Evolutionary conservation across 169 alveolate species (phyloP).

Genomic region (Eimeria praecox): DNA sequence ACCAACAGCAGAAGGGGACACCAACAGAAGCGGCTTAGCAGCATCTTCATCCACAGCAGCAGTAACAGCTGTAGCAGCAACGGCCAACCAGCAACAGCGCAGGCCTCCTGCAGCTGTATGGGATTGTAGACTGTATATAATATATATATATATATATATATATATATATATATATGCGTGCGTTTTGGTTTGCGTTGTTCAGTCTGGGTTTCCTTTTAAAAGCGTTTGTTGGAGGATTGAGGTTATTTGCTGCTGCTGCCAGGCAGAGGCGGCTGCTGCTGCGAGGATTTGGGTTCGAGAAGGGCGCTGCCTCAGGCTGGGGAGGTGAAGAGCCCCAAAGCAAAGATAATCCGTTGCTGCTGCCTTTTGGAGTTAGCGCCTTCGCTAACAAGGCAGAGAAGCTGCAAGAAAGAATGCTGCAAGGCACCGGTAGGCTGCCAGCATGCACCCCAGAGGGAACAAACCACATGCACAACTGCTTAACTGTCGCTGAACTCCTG

Average conservation of each 20-base stretch:
- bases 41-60: background rate
- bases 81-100: too few species aligned
- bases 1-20: background rate
- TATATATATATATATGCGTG: background rate
- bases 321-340: constrained; percentile 3
- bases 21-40: background rate
- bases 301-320: constrained; percentile 9
- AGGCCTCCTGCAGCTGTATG: too few species aligned
- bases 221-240: constrained; percentile 5
- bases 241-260: constrained; percentile 49
- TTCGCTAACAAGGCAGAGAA: constrained; percentile 5
- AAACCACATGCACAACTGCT: background rate
- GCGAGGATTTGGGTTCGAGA: constrained; percentile 31
- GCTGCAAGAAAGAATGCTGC: constrained; percentile 64
- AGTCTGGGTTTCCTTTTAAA: background rate
- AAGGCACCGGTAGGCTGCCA: constrained; percentile 36
- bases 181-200: background rate
- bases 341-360: background rate
- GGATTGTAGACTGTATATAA: too few species aligned
- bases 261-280: constrained; percentile 56
- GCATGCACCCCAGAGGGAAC: background rate
- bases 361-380: constrained; percentile 13
- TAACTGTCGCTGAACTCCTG: background rate
- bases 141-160: too few species aligned
- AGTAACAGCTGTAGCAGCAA: background rate